Conservation (phyloP, 2,329 filamentous ascomycete species). For the Xylaria sp. region DNA sequence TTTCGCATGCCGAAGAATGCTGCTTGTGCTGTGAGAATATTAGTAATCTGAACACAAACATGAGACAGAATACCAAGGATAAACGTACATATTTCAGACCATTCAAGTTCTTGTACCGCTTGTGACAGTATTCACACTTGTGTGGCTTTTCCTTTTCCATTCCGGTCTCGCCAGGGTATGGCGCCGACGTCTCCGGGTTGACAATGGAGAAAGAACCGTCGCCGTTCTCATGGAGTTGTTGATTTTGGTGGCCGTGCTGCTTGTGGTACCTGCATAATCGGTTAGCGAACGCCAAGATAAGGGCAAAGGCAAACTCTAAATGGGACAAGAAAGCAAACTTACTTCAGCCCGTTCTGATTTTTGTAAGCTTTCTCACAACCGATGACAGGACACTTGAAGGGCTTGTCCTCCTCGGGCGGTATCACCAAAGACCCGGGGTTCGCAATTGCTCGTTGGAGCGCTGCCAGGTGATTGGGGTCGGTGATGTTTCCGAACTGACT, state of each 20-base stretch:
- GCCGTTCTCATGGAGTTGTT: slow-evolving; percentile 93
- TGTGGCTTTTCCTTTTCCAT: slow-evolving; percentile 99
- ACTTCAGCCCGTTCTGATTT: slow-evolving; percentile 98
- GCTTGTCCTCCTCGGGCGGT: slow-evolving; percentile 89
- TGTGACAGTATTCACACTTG: slow-evolving; percentile 94
- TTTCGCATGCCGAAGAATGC: slow-evolving; percentile 87
- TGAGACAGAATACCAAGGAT: not conserved
- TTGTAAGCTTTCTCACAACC: slow-evolving; percentile 99
- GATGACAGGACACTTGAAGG: slow-evolving; percentile 96
- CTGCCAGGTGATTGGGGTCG: slow-evolving; percentile 62
- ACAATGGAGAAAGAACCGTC: slow-evolving; percentile 98
- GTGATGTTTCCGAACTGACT: slow-evolving; percentile 77
- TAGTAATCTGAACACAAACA: slow-evolving; percentile 31
- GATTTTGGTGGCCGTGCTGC: slow-evolving; percentile 91
- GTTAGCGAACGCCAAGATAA: slow-evolving; percentile 35
- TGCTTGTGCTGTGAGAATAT: slow-evolving; percentile 64
- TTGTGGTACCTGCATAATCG: slow-evolving; percentile 62
- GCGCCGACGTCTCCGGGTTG: slow-evolving; percentile 89
- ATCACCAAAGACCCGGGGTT: slow-evolving; percentile 62
- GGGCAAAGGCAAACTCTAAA: slow-evolving; percentile 18
- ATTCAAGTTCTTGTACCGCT: slow-evolving; percentile 99
- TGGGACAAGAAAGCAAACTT: slow-evolving; percentile 42
- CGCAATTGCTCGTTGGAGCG: slow-evolving; percentile 53
- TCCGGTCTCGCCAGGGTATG: slow-evolving; percentile 94
- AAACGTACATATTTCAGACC: slow-evolving; percentile 85